Conservation (phyloP, 352 stramenopile genomes). For the Blastocystis sp. region DNA sequence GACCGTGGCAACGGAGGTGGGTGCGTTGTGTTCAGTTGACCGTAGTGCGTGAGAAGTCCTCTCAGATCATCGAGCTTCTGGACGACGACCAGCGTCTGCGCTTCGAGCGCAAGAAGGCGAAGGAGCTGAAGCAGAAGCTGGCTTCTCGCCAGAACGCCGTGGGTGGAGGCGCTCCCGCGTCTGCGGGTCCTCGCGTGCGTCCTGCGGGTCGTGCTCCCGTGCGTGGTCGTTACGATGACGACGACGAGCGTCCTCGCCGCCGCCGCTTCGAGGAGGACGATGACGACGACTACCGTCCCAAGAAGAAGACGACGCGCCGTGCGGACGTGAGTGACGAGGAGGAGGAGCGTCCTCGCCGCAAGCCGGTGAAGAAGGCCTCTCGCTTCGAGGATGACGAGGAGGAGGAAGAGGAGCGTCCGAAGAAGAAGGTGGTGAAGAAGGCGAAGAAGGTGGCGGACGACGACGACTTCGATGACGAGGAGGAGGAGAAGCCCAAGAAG, state of each 20-base stretch:
- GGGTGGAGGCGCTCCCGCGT: slow-evolving; percentile 2
- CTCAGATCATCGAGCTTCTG: slow-evolving; percentile 73
- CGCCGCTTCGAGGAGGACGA: slow-evolving; percentile 7
- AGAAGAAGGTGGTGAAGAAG: not conserved
- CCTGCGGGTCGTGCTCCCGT: not conserved
- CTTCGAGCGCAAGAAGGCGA: slow-evolving; percentile 73
- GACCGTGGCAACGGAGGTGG: slow-evolving; percentile 69
- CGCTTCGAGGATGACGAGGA: slow-evolving; percentile 6
- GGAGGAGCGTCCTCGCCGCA: not conserved
- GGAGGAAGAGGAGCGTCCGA: not conserved
- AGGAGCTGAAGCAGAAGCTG: slow-evolving; percentile 70
- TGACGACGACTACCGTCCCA: not conserved
- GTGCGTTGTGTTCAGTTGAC: not conserved
- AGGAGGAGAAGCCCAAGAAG: slow-evolving; percentile 8
- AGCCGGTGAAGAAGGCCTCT: not conserved
- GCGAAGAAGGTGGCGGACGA: not conserved
- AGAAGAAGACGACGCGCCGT: not conserved
- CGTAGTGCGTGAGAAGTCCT: slow-evolving; percentile 74
- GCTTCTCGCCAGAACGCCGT: slow-evolving; percentile 28
- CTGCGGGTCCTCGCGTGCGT: not conserved
- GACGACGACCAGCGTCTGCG: slow-evolving; percentile 77
- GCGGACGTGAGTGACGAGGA: not conserved
- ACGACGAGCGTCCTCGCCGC: slow-evolving; percentile 9
- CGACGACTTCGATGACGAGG: not conserved
- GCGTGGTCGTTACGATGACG: not conserved